Evolutionary conservation across 202 grass and related monocot species (phyloP).

Genomic region (Digitaria exilis): DNA sequence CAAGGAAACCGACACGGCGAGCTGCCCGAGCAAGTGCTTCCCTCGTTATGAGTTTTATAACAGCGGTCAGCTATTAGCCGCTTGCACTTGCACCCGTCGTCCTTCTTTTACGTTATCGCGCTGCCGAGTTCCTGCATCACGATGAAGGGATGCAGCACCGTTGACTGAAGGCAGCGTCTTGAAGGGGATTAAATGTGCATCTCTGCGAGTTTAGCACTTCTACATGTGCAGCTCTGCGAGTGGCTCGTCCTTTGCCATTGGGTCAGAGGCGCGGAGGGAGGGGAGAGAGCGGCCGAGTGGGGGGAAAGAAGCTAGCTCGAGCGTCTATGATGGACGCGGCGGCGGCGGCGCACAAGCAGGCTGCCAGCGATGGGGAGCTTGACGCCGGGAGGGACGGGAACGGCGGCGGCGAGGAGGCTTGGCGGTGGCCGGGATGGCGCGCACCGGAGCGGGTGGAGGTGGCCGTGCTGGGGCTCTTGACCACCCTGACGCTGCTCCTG

Average conservation of each 20-base stretch:
- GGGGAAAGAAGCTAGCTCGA: neutral
- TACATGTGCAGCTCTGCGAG: neutral
- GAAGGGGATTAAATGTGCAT: too few species aligned
- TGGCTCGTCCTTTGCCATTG: too few species aligned
- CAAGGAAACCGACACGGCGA: too few species aligned
- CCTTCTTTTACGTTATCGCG: neutral
- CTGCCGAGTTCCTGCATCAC: neutral
- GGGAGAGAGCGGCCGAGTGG: too few species aligned
- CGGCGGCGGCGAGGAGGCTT: neutral
- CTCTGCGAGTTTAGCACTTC: neutral
- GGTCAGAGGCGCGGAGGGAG: too few species aligned
- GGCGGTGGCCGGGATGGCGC: slow-evolving; percentile 12
- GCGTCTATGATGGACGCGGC: slow-evolving; percentile 18
- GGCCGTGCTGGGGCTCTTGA: slow-evolving; percentile 16
- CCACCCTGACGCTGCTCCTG: slow-evolving; percentile 31
- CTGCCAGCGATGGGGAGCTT: too few species aligned
- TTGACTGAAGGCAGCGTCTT: neutral
- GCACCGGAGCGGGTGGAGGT: slow-evolving; percentile 14
- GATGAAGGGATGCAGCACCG: neutral
- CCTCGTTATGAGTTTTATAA: too few species aligned
- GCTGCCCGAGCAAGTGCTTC: too few species aligned
- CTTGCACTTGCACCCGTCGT: too few species aligned
- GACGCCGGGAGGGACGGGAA: too few species aligned
- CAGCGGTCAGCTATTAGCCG: too few species aligned
- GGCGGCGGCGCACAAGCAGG: neutral